A percentile compares a stretch with the other conserved stretches of the same genome.
Evolutionary conservation across 768 basidiomycete genomes (phyloP).

Genomic region (Agaricus blazei): DNA sequence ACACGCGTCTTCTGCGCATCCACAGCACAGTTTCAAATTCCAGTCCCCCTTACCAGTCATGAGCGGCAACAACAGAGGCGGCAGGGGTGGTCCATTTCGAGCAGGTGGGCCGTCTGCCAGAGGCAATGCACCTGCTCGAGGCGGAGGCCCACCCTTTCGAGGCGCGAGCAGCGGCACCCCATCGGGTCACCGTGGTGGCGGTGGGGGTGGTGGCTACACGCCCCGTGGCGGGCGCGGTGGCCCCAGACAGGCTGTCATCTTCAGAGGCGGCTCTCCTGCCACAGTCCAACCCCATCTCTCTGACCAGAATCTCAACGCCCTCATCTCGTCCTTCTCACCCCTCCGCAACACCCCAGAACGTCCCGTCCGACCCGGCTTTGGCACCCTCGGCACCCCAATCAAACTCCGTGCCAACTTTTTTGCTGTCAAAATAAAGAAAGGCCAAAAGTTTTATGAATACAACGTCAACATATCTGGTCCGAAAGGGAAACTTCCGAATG

Average conservation of each 20-base stretch:
- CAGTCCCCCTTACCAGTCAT: slow-evolving; percentile 4
- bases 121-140: slow-evolving; percentile 9
- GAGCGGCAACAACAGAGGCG: slow-evolving; percentile 16
- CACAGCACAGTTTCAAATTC: no score
- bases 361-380: slow-evolving; percentile 51
- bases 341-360: slow-evolving; percentile 22
- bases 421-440: slow-evolving; percentile 37
- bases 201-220: slow-evolving; percentile 9
- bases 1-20: no score
- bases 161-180: not conserved
- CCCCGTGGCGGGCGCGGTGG: slow-evolving; percentile 14
- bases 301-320: slow-evolving; percentile 25
- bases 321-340: slow-evolving; percentile 31
- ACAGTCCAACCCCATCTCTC: slow-evolving; percentile 28
- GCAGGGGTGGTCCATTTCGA: slow-evolving; percentile 10
- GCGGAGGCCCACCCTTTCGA: slow-evolving; percentile 9
- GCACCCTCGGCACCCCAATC: slow-evolving; percentile 39
- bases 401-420: slow-evolving; percentile 60
- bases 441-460: slow-evolving; percentile 46
- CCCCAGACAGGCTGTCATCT: slow-evolving; percentile 30
- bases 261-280: slow-evolving; percentile 26
- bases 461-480: slow-evolving; percentile 40
- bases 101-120: slow-evolving; percentile 16
- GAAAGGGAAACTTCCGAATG: slow-evolving; percentile 28
- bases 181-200: not conserved